Conservation (phyloP, 2,329 filamentous ascomycete species). For the Fusarium nematophilum region DNA sequence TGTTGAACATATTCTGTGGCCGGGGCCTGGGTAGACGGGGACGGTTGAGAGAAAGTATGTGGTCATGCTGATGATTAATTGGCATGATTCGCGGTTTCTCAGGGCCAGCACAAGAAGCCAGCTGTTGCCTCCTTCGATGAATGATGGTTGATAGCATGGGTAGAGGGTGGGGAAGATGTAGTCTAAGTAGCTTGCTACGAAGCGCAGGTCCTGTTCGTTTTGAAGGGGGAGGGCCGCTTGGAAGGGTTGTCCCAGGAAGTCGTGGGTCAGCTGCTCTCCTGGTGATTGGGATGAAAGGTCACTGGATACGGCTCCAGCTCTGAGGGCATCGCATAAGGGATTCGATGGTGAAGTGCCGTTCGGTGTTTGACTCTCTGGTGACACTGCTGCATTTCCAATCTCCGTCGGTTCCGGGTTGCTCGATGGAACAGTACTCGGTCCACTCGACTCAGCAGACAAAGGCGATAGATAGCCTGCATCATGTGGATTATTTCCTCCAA, state of each 20-base stretch:
- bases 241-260: not conserved
- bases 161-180: slow-evolving; percentile 63
- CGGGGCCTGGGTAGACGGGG: not conserved
- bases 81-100: slow-evolving; percentile 61
- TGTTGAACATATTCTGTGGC: not conserved
- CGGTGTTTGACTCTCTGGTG: too few relatives aligned
- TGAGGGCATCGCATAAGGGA: too few relatives aligned
- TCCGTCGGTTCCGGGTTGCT: too few relatives aligned
- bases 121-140: slow-evolving; percentile 60
- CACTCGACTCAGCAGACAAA: not conserved
- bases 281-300: not conserved
- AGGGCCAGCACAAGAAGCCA: slow-evolving; percentile 65
- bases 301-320: too few relatives aligned
- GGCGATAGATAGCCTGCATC: not conserved
- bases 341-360: too few relatives aligned
- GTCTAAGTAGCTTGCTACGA: slow-evolving; percentile 44
- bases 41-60: slow-evolving; percentile 23
- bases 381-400: too few relatives aligned
- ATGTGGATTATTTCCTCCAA: not conserved
- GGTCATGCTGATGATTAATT: slow-evolving; percentile 56
- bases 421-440: not conserved
- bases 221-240: not conserved
- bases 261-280: not conserved
- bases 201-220: slow-evolving; percentile 8
- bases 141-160: slow-evolving; percentile 64